These are phyloP conservation scores for Fusarium virguliforme DNA, from an alignment of 2,329 filamentous ascomycete species.

Conservation along the genomic window DNA sequence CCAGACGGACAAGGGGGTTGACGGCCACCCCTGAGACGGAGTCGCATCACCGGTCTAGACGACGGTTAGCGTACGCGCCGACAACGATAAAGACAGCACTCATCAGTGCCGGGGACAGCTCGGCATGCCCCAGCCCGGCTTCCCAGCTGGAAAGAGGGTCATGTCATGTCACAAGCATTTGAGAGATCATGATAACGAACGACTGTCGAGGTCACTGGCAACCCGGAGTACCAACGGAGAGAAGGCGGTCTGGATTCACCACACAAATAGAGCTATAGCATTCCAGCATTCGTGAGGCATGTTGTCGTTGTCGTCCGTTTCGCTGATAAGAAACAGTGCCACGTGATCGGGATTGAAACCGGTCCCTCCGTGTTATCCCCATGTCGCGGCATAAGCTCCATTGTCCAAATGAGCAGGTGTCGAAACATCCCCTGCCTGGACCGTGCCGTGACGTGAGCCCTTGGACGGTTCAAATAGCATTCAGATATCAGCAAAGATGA, in stretches of 20 bases:
- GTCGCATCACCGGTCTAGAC: not conserved
- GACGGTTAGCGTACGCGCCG: not conserved
- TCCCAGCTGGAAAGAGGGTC: not conserved
- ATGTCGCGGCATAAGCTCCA: not conserved
- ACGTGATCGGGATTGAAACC: constrained; percentile 2
- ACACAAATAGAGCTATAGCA: not conserved
- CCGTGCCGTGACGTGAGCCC: not conserved
- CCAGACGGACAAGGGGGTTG: not conserved
- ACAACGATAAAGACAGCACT: not conserved
- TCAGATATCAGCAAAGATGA: constrained; percentile 64
- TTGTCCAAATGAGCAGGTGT: constrained; percentile 3
- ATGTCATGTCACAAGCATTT: not conserved
- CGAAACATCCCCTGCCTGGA: not conserved
- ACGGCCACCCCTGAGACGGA: not conserved
- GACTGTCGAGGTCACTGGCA: not conserved
- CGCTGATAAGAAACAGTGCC: not conserved
- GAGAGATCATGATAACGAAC: not conserved
- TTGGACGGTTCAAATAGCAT: not conserved
- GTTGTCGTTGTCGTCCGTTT: not conserved
- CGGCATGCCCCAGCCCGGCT: not conserved
- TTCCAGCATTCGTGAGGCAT: not conserved
- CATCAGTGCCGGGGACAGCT: not conserved
- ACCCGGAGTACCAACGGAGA: too few species aligned
- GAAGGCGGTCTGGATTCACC: too few species aligned
- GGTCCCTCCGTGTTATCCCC: constrained; percentile 3